Percentiles rank a stretch among this genome's conserved stretches.
Evolutionary conservation across 495 filamentous ascomycete genomes (phyloP).

Genomic region (Trichoderma gamsii): DNA sequence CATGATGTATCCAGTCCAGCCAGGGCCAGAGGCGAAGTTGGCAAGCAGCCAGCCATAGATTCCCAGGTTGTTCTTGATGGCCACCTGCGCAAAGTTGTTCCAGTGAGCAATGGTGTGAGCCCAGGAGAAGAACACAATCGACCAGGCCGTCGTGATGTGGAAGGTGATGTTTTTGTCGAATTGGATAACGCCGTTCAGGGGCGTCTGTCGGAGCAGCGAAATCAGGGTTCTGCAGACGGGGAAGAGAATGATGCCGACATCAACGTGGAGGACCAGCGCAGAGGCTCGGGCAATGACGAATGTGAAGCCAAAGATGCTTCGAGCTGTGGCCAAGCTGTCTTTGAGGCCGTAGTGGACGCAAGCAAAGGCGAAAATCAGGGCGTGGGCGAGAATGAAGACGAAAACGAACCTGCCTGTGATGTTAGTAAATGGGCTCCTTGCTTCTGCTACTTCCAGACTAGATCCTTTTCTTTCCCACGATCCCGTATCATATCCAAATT

Average conservation of each 20-base stretch:
- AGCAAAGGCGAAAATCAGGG: constrained; percentile 63
- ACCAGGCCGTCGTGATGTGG: constrained; percentile 74
- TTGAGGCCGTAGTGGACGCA: constrained; percentile 72
- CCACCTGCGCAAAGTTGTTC: constrained; percentile 72
- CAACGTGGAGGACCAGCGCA: constrained; percentile 66
- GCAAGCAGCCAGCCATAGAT: constrained; percentile 64
- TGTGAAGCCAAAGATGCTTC: constrained; percentile 60
- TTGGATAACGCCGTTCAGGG: constrained; percentile 70
- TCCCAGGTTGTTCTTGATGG: constrained; percentile 62
- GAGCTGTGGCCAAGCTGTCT: constrained; percentile 56
- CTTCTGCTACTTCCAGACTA: neutral
- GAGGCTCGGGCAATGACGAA: constrained; percentile 66
- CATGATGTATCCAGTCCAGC: constrained; percentile 78
- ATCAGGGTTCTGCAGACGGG: constrained; percentile 75
- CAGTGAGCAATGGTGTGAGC: constrained; percentile 75
- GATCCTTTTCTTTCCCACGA: neutral
- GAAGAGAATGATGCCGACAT: constrained; percentile 68
- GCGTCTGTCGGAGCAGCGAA: constrained; percentile 66
- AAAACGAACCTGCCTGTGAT: constrained; percentile 55
- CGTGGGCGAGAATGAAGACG: constrained; percentile 60
- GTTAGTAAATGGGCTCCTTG: neutral
- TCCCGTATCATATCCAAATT: neutral
- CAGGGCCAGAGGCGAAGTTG: constrained; percentile 67
- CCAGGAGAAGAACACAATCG: constrained; percentile 75
- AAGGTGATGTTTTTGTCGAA: constrained; percentile 80